Evolutionary conservation across 257 asterid species (phyloP).

Genomic region (Sherardia arvensis): DNA sequence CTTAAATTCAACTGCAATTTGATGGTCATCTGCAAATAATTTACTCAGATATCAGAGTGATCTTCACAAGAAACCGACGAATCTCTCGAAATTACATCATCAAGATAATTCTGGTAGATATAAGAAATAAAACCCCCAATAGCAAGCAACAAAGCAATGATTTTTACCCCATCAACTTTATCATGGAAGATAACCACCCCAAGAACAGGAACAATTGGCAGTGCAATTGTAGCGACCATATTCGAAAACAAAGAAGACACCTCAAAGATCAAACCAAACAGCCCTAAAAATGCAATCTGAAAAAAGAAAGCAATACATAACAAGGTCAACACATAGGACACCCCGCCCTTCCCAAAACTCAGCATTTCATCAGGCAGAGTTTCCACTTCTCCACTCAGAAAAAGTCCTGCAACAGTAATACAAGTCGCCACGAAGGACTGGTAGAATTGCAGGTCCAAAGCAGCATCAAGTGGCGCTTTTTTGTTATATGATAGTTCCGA

Average conservation of each 20-base stretch:
- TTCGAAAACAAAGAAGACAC: conserved; percentile 32
- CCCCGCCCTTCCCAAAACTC: conserved; percentile 14
- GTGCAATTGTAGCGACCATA: conserved; percentile 21
- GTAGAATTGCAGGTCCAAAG: conserved; percentile 17
- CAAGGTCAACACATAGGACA: conserved; percentile 26
- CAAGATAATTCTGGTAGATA: conserved; percentile 31
- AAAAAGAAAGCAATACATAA: conserved; percentile 23
- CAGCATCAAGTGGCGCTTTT: conserved; percentile 18
- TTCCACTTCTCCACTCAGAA: conserved; percentile 26
- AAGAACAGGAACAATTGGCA: conserved; percentile 27
- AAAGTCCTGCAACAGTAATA: conserved; percentile 22
- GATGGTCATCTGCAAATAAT: neutral
- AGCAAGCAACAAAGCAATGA: conserved; percentile 29
- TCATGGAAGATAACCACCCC: conserved; percentile 30
- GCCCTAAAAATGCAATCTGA: conserved; percentile 24
- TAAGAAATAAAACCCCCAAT: conserved; percentile 32
- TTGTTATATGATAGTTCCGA: conserved; percentile 14
- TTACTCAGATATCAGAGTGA: neutral
- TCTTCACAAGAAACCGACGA: conserved; percentile 5
- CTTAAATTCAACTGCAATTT: no score
- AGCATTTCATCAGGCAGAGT: conserved; percentile 17
- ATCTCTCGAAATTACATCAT: conserved; percentile 17
- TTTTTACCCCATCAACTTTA: conserved; percentile 29
- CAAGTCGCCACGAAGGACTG: conserved; percentile 21
- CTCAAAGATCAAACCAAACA: conserved; percentile 28